phyloP scores from a whole-genome alignment of 1,284 basidiomycete genomes.

The Somion occarium region DNA sequence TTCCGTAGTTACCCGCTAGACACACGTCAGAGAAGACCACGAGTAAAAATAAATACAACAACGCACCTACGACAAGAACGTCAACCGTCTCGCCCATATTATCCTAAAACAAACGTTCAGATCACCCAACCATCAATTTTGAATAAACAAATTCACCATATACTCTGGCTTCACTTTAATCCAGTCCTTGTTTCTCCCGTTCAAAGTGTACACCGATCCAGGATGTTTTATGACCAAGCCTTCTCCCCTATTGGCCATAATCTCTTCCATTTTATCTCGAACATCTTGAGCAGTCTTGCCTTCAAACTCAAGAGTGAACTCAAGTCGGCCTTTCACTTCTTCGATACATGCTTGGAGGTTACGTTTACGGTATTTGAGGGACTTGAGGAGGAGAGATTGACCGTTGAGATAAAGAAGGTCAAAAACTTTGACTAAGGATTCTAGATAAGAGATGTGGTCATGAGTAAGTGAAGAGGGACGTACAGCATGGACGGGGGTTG shows the following conservation, averaged over 20 bases:
- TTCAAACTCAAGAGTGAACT: conserved; percentile 67
- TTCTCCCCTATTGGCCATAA: conserved; percentile 83
- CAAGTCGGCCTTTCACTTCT: conserved; percentile 71
- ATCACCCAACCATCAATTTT: conserved; percentile 1
- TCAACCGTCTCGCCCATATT: conserved; percentile 89
- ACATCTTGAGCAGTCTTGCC: conserved; percentile 81
- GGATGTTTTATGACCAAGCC: conserved; percentile 90
- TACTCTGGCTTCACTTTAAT: conserved; percentile 95
- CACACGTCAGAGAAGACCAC: neutral
- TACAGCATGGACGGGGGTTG: conserved; percentile 85
- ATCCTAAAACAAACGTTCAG: conserved; percentile 49
- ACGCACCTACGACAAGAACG: conserved; percentile 77
- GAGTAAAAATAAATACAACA: neutral
- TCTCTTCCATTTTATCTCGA: conserved; percentile 68
- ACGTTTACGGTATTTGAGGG: conserved; percentile 62
- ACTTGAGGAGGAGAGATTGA: conserved; percentile 59
- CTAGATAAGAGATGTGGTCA: conserved; percentile 1
- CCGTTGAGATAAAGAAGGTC: conserved; percentile 87
- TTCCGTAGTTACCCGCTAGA: conserved; percentile 70
- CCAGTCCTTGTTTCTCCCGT: conserved; percentile 87
- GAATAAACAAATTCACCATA: conserved; percentile 52
- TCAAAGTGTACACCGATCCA: conserved; percentile 73
- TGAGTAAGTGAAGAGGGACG: conserved; percentile 25
- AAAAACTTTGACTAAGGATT: conserved; percentile 95
- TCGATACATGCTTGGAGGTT: conserved; percentile 61